Evolutionary conservation across 805 yeast species (phyloP), one percentile per base, ranked within the genome.

Genomic region (Wickerhamiella shivajii): DNA sequence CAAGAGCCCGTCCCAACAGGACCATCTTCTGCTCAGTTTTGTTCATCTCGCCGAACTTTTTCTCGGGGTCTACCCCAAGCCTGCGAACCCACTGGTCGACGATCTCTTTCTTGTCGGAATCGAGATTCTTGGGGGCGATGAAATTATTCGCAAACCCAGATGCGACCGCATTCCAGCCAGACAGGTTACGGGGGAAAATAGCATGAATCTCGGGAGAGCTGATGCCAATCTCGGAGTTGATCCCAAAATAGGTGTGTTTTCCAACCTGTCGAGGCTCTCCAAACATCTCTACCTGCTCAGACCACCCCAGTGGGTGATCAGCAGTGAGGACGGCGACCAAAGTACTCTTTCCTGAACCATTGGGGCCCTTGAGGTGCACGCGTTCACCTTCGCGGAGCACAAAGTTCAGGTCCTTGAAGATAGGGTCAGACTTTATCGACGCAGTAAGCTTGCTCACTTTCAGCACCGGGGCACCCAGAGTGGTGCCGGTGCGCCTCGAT

Each of bases 291-390:
- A 90, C 64, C 15, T 66, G 69, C 4, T 71, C 65, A 44, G 71
- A 75, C 97, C 97, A 87, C 2, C 95, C 75, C 55, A 87, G 95
- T 1, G 98, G 98, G 51, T 87, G 98, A 46, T 87, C 98, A 3
- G 93, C 84, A 0, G 94, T 84, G 18, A 87, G 63, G 29, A 90
- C 53, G 2, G 96, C 71, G 11, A 90, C 55, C 16, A 87, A 56
- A 0, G 98, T 90, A 2, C 95, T 79, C 52, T 87, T 87, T 0
- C 98, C 98, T 0, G 92, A 67, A 1, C 98, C 98, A 44, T 90
- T 87, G 38, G 72, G 69, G 2, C 98, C 98, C 37, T 77, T 60
- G 19, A 87, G 64, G 50, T 90, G 92, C 93, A 96, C 83, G 47
- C 70, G 75, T 23, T 81, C 78, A 3, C 93, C 92, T 27, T 60